These are phyloP conservation scores for Calocybe indica DNA, from an alignment of 768 basidiomycete species.

Conservation along the genomic window DNA sequence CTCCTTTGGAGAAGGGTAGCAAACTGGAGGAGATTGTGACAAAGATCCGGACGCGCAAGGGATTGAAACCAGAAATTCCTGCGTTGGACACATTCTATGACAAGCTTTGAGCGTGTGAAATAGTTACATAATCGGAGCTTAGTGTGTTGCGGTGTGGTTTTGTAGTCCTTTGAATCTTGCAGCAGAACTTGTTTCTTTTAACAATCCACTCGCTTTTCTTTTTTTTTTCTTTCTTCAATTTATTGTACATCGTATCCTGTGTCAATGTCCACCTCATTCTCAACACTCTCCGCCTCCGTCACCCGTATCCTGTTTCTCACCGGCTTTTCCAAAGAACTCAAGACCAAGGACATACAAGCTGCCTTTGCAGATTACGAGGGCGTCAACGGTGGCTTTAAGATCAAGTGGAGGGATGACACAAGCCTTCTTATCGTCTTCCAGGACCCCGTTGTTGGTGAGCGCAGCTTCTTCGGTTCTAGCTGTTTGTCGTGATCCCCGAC, in stretches of 20 bases:
- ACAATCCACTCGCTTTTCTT: background rate
- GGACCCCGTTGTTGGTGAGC: constrained; percentile 85
- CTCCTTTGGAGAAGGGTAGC: constrained; percentile 83
- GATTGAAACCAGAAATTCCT: constrained; percentile 94
- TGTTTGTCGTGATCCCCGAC: constrained; percentile 1
- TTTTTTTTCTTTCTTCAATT: constrained; percentile 1
- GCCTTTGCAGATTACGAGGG: constrained; percentile 89
- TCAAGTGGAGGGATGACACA: constrained; percentile 98
- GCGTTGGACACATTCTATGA: constrained; percentile 89
- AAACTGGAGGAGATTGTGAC: constrained; percentile 85
- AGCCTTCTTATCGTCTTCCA: constrained; percentile 92
- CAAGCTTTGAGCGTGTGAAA: constrained; percentile 56
- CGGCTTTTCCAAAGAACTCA: constrained; percentile 94
- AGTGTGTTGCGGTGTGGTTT: background rate
- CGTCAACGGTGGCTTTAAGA: constrained; percentile 89
- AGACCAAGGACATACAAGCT: constrained; percentile 92
- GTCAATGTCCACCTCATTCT: constrained; percentile 65
- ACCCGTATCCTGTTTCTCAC: constrained; percentile 90
- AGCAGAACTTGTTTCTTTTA: background rate
- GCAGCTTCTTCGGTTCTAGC: constrained; percentile 5
- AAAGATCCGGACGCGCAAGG: constrained; percentile 85
- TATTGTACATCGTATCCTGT: constrained; percentile 18
- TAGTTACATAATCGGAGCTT: background rate
- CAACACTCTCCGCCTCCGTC: constrained; percentile 87
- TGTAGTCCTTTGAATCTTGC: background rate